Evolutionary conservation across 192 early-diverging fungal genomes (phyloP), one percentile per base, ranked within the genome.

Genomic region (Phycomyces nitens): DNA sequence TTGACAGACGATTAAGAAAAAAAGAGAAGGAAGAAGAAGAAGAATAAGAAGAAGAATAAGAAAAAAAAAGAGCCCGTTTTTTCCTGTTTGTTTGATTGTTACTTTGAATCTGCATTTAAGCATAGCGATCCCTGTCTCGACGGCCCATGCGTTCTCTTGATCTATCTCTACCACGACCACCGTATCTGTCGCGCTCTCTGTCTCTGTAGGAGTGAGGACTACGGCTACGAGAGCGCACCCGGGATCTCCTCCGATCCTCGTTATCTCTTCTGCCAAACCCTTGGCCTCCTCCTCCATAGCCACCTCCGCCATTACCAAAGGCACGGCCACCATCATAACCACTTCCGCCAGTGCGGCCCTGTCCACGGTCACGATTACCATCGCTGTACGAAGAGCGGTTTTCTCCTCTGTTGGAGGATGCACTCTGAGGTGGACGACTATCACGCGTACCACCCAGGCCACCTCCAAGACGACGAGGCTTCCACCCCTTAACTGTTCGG

Each of bases 401-500:
- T 51, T 84, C 82, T 38, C 85, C 57, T 58, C 82, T 82, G 62
- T 74, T 76, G 29, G 83, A 74, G 51, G 71, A 58, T 29, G 79
- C 72, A 57, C 83, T 79, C 55, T 82, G 71, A 55, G 79, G 68
- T 56, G 79, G 71, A 41, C 75, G 78, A 24, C 87, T 88, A n/a
- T 80, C 72, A 26, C 92, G 81, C 24, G 86, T 89, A 14, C 79
- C 79, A 16, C 92, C 92, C 24, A 93, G 78, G 23, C 92, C 92
- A 55, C 92, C 91, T 21, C 81, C 83, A 5, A 95, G 73, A n/a
- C 89, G 80, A 56, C 89, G 84, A 23, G 96, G 96, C 49, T 78
- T 78, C 96, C 96, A 98, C 54, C 89, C 94, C 65, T 94, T 95
- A 12, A 98, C 96, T 3, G 96, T 98, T 43, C 96, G 83, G 4